A percentile compares a stretch with the other conserved stretches of the same genome.
Evolutionary conservation across 371 early-diverging fungal genomes (phyloP).

Genomic region (Rhizopus sp.): DNA sequence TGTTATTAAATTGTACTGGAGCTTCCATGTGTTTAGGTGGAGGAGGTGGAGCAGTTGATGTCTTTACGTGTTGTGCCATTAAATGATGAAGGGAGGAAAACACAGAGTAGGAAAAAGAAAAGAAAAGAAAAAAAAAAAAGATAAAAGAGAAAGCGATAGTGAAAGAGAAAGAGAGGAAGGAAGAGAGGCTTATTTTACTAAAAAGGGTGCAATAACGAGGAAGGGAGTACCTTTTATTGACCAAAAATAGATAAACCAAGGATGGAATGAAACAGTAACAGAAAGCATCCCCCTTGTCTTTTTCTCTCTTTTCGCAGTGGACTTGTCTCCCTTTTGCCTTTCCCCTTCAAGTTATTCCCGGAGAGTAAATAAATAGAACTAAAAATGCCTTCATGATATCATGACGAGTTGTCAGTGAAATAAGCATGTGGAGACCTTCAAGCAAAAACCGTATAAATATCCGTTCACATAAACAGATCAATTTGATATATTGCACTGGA

Average conservation of each 20-base stretch:
- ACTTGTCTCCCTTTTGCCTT: neutral
- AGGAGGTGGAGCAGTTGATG: constrained; percentile 13
- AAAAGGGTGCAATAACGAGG: constrained; percentile 27
- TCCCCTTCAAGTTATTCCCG: neutral
- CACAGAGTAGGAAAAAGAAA: constrained; percentile 5
- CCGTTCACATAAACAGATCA: too few species aligned
- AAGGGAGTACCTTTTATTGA: neutral
- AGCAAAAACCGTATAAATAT: too few species aligned
- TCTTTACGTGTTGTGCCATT: constrained; percentile 21
- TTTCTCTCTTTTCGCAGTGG: neutral
- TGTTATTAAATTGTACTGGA: constrained; percentile 15
- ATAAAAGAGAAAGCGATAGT: constrained; percentile 10
- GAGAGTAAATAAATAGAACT: constrained; percentile 1
- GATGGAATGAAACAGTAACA: neutral
- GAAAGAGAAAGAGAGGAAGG: constrained; percentile 11
- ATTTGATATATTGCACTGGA: too few species aligned
- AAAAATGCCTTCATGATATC: neutral
- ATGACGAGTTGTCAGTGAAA: neutral
- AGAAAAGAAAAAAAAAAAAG: constrained; percentile 12
- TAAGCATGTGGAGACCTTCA: neutral
- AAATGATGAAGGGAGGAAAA: neutral
- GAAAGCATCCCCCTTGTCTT: neutral
- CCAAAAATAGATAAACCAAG: constrained; percentile 5
- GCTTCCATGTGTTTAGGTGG: constrained; percentile 30
- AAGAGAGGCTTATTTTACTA: constrained; percentile 19